Percentiles rank a stretch among this genome's conserved stretches.
phyloP scores from a whole-genome alignment of 768 basidiomycete species.

The Suillus ampliporus region DNA sequence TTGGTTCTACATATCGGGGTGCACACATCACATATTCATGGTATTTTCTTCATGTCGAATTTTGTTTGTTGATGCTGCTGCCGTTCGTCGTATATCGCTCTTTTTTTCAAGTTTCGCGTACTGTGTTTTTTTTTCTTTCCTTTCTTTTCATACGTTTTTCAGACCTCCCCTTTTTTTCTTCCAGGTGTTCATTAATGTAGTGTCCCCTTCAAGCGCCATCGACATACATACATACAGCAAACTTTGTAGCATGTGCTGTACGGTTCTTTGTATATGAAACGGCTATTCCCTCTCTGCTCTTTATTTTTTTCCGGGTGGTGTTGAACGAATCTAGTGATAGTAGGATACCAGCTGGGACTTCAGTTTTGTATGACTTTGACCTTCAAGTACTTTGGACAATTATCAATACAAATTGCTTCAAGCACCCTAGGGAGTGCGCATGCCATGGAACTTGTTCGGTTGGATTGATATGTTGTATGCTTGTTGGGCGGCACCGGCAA shows the following conservation, averaged over 20 bases:
- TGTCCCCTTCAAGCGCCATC: constrained; percentile 24
- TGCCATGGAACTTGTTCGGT: too few relatives aligned
- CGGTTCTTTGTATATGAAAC: constrained; percentile 28
- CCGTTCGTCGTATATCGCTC: constrained; percentile 24
- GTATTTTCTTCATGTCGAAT: constrained; percentile 1
- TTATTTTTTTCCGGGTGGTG: too few relatives aligned
- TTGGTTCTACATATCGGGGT: constrained; percentile 22
- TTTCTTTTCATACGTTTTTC: constrained; percentile 21
- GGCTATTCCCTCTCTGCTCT: constrained; percentile 20
- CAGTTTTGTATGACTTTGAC: too few relatives aligned
- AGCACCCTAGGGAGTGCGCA: too few relatives aligned
- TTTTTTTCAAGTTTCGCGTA: constrained; percentile 24
- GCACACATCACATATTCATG: constrained; percentile 10
- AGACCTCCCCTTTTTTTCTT: constrained; percentile 16
- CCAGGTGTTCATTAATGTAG: constrained; percentile 20
- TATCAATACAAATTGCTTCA: too few relatives aligned
- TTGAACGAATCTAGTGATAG: too few relatives aligned
- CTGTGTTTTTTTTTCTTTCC: constrained; percentile 16
- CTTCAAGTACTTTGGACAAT: too few relatives aligned
- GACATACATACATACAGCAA: constrained; percentile 11
- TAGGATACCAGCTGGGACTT: too few relatives aligned
- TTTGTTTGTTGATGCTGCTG: neutral
- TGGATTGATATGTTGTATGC: too few relatives aligned
- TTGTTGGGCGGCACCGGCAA: too few relatives aligned
- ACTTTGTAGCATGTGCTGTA: constrained; percentile 52